phyloP scores from a whole-genome alignment of 345 rosid genomes.

The Chamaenerion angustifolium region DNA sequence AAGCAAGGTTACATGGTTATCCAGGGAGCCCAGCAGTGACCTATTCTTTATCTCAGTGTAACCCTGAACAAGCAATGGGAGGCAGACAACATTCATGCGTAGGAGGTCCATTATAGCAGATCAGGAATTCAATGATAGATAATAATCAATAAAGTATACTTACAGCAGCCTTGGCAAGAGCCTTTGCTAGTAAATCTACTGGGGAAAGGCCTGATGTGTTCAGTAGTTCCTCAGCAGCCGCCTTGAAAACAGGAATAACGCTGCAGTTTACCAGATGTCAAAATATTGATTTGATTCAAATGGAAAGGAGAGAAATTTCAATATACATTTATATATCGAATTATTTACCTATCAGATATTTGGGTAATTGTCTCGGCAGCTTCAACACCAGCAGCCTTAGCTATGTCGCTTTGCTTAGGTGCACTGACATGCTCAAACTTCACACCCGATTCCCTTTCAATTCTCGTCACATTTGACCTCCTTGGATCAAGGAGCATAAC shows the following conservation, averaged over 20 bases:
- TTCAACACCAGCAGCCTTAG: slow-evolving; percentile 63
- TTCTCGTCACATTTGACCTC: slow-evolving; percentile 52
- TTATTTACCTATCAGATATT: slow-evolving; percentile 78
- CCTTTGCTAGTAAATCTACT: slow-evolving; percentile 77
- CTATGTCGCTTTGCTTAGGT: slow-evolving; percentile 72
- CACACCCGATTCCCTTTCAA: slow-evolving; percentile 77
- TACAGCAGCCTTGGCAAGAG: slow-evolving; percentile 87
- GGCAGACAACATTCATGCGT: background rate
- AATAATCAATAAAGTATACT: slow-evolving; percentile 16
- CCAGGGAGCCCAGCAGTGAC: slow-evolving; percentile 84
- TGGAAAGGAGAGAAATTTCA: background rate
- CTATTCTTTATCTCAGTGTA: slow-evolving; percentile 81
- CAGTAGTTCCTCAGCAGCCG: slow-evolving; percentile 67
- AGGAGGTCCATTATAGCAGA: no score
- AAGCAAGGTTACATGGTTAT: slow-evolving; percentile 64
- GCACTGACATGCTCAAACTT: slow-evolving; percentile 81
- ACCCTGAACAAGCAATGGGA: slow-evolving; percentile 34
- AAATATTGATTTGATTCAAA: background rate
- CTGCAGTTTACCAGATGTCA: slow-evolving; percentile 21
- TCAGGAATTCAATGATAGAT: background rate
- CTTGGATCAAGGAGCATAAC: slow-evolving; percentile 94
- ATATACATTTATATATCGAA: background rate
- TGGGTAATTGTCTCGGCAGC: slow-evolving; percentile 60
- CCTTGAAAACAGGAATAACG: slow-evolving; percentile 75
- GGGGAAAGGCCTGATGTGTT: slow-evolving; percentile 63